phyloP scores from a whole-genome alignment of 768 basidiomycete genomes.

The Mycena albidolilacea region DNA sequence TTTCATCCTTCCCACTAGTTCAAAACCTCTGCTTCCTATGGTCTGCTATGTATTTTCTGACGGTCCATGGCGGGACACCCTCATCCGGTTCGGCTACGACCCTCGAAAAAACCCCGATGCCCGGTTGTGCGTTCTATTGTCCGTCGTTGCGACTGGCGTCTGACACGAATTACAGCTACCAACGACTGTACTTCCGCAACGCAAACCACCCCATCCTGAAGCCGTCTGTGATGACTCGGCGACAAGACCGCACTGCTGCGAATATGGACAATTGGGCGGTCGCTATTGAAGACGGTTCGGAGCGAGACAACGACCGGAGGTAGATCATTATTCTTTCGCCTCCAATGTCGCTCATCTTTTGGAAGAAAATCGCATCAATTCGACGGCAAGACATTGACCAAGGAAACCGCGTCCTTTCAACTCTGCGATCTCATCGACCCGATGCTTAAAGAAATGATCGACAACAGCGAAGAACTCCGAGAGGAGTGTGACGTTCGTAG shows the following conservation, averaged over 20 bases:
- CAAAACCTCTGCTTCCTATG: slow-evolving; percentile 84
- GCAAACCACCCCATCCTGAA: slow-evolving; percentile 85
- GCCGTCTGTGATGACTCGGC: slow-evolving; percentile 80
- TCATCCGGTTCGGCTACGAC: slow-evolving; percentile 91
- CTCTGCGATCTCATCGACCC: slow-evolving; percentile 93
- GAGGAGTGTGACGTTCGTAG: slow-evolving; percentile 81
- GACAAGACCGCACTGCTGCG: slow-evolving; percentile 68
- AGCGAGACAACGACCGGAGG: slow-evolving; percentile 62
- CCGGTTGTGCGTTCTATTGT: slow-evolving; percentile 73
- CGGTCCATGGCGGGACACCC: slow-evolving; percentile 94
- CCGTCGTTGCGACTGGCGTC: neutral
- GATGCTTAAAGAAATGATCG: slow-evolving; percentile 86
- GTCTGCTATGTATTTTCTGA: slow-evolving; percentile 93
- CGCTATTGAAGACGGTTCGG: slow-evolving; percentile 52
- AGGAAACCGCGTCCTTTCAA: slow-evolving; percentile 94
- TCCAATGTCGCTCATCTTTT: neutral
- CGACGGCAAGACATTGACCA: slow-evolving; percentile 84
- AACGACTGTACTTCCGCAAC: slow-evolving; percentile 92
- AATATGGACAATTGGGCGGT: slow-evolving; percentile 56
- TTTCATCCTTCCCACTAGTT: slow-evolving; percentile 59
- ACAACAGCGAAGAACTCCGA: slow-evolving; percentile 76
- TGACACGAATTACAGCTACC: slow-evolving; percentile 71
- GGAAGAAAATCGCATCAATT: slow-evolving; percentile 87
- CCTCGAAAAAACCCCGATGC: slow-evolving; percentile 82
- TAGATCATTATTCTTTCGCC: slow-evolving; percentile 34